phyloP scores from a whole-genome alignment of 228 moss, liverwort and hornwort species.

The Sphagnum magellanicum region DNA sequence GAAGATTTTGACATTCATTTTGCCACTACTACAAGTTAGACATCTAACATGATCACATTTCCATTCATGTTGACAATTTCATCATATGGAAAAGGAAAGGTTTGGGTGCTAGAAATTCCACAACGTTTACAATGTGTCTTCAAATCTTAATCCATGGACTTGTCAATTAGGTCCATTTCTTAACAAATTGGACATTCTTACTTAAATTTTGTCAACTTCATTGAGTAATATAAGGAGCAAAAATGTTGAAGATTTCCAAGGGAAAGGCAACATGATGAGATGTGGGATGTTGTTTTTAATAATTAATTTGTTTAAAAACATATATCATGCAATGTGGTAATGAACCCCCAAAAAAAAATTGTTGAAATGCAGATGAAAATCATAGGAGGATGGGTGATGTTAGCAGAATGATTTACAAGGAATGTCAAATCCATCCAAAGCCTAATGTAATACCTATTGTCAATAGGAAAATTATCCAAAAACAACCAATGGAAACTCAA shows the following conservation, averaged over 20 bases:
- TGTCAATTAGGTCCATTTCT: background rate
- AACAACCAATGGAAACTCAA: background rate
- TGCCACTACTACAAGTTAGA: slow-evolving; percentile 29
- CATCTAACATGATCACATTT: slow-evolving; percentile 1
- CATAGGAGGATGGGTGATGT: slow-evolving; percentile 1
- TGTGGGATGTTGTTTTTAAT: background rate
- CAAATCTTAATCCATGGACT: background rate
- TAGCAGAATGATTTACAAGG: background rate
- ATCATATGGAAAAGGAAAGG: background rate
- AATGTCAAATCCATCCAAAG: slow-evolving; percentile 6
- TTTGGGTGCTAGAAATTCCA: background rate
- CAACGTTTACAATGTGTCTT: background rate
- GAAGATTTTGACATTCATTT: slow-evolving; percentile 16
- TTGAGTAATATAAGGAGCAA: too few species aligned
- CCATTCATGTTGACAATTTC: background rate
- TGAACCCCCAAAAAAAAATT: background rate
- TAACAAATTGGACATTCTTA: background rate
- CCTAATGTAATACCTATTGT: background rate
- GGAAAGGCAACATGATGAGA: background rate
- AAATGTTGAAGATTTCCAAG: background rate
- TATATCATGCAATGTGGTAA: background rate
- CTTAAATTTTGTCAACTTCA: background rate
- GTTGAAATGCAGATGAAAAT: slow-evolving; percentile 2
- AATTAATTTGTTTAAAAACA: background rate
- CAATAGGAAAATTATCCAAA: background rate